Evolutionary conservation across 176 grass and related monocot genomes (phyloP).

Genomic region (Bromus sterilis): DNA sequence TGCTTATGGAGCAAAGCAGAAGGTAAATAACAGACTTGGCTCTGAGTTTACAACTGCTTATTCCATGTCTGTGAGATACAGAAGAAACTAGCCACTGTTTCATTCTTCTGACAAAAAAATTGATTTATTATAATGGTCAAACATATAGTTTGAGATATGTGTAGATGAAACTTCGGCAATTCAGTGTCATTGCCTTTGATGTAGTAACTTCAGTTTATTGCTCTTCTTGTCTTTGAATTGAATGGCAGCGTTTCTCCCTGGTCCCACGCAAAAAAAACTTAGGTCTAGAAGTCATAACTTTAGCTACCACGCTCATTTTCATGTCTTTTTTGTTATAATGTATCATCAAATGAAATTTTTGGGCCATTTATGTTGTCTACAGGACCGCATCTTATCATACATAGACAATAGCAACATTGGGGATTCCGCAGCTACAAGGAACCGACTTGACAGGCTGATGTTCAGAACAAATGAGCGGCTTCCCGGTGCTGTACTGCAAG

Average conservation of each 20-base stretch:
- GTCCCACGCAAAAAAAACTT: neutral
- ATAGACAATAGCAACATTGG: conserved; percentile 40
- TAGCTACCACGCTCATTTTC: neutral
- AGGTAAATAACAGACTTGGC: neutral
- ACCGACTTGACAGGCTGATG: conserved; percentile 52
- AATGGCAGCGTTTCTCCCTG: neutral
- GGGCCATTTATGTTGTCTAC: neutral
- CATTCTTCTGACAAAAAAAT: neutral
- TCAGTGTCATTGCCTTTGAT: neutral
- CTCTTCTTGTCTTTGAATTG: neutral
- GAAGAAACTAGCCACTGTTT: neutral
- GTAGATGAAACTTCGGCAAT: neutral
- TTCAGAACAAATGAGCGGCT: conserved; percentile 66
- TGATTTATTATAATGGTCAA: too few species aligned
- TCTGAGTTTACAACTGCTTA: neutral
- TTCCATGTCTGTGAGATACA: neutral
- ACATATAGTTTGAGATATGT: neutral
- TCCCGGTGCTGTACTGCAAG: conserved; percentile 68
- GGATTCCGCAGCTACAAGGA: conserved; percentile 37
- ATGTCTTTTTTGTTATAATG: neutral
- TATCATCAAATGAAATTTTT: neutral
- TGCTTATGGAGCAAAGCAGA: neutral
- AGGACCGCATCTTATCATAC: conserved; percentile 38
- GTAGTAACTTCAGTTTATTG: neutral
- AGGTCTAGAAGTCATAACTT: neutral